phyloP scores from a whole-genome alignment of 2,329 filamentous ascomycete genomes.

The Penicillium corylophilum region DNA sequence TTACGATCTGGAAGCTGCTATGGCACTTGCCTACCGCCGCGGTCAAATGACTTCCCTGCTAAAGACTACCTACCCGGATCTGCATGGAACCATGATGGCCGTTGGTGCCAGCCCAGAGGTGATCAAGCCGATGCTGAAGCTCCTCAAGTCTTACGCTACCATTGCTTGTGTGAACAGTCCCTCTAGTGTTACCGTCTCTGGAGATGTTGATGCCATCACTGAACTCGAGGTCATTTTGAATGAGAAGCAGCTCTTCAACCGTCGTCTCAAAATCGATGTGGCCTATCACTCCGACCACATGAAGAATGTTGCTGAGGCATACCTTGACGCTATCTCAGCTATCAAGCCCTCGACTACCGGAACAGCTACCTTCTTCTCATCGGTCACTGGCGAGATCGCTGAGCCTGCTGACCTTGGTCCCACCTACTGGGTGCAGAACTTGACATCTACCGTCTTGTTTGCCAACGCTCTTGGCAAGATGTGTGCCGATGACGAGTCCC shows the following conservation, averaged over 20 bases:
- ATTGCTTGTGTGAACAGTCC: slow-evolving; percentile 25
- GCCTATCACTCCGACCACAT: slow-evolving; percentile 25
- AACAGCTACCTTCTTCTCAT: slow-evolving; percentile 20
- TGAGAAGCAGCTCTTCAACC: slow-evolving; percentile 23
- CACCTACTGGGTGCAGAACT: slow-evolving; percentile 28
- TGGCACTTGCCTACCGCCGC: slow-evolving; percentile 25
- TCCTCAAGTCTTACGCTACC: slow-evolving; percentile 16
- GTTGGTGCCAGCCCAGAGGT: slow-evolving; percentile 22
- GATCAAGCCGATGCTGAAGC: slow-evolving; percentile 16
- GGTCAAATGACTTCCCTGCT: slow-evolving; percentile 19
- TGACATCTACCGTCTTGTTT: slow-evolving; percentile 26
- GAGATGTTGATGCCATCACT: slow-evolving; percentile 19
- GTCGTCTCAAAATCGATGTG: slow-evolving; percentile 32
- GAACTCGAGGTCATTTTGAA: slow-evolving; percentile 15
- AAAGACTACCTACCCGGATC: slow-evolving; percentile 19
- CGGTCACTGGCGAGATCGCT: slow-evolving; percentile 15
- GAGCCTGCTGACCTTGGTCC: slow-evolving; percentile 21
- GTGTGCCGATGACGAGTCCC: slow-evolving; percentile 14
- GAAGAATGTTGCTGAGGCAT: slow-evolving; percentile 21
- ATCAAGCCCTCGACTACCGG: slow-evolving; percentile 14
- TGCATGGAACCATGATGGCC: slow-evolving; percentile 32
- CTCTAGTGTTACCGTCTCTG: slow-evolving; percentile 23
- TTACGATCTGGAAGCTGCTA: slow-evolving; percentile 16
- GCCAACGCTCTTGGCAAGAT: slow-evolving; percentile 20
- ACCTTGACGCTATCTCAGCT: slow-evolving; percentile 16